Evolutionary conservation across 352 stramenopile species (phyloP).

Genomic region (Phytophthora hybrid): DNA sequence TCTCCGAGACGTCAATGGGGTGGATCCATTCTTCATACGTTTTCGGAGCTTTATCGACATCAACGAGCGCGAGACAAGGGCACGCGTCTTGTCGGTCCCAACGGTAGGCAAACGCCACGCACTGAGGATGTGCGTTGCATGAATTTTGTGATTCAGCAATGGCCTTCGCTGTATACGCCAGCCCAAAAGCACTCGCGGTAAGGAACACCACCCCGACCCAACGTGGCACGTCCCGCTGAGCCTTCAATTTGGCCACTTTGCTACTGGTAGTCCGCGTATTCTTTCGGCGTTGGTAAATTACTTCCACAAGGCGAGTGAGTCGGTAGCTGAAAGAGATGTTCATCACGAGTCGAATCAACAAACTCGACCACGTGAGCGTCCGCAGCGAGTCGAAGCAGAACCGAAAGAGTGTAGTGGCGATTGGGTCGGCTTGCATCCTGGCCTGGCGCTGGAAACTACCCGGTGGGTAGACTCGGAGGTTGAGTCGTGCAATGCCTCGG

Average conservation of each 20-base stretch:
- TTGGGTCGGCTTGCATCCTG: constrained; percentile 21
- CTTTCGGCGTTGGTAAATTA: constrained; percentile 19
- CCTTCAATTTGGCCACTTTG: constrained; percentile 1
- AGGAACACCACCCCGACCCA: constrained; percentile 17
- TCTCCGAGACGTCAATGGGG: constrained; percentile 16
- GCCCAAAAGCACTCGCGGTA: neutral
- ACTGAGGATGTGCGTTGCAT: constrained; percentile 21
- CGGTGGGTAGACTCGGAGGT: constrained; percentile 12
- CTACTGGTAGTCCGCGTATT: neutral
- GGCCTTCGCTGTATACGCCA: constrained; percentile 18
- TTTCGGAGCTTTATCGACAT: constrained; percentile 26
- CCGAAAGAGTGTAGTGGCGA: constrained; percentile 25
- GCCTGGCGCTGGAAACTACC: constrained; percentile 26
- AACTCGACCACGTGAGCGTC: constrained; percentile 15
- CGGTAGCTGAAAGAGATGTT: constrained; percentile 38
- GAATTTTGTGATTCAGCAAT: constrained; percentile 18
- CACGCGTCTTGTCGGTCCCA: constrained; percentile 28
- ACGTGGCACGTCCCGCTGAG: constrained; percentile 1
- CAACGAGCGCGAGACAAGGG: constrained; percentile 46
- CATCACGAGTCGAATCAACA: constrained; percentile 26
- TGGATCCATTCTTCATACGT: constrained; percentile 30
- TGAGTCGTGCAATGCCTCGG: constrained; percentile 24
- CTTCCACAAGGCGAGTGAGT: constrained; percentile 24
- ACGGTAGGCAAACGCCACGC: constrained; percentile 22
- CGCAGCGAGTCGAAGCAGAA: constrained; percentile 36